These are phyloP conservation scores for Schizophyllum amplum DNA, from an alignment of 1,284 basidiomycete genomes.

Conservation along the genomic window DNA sequence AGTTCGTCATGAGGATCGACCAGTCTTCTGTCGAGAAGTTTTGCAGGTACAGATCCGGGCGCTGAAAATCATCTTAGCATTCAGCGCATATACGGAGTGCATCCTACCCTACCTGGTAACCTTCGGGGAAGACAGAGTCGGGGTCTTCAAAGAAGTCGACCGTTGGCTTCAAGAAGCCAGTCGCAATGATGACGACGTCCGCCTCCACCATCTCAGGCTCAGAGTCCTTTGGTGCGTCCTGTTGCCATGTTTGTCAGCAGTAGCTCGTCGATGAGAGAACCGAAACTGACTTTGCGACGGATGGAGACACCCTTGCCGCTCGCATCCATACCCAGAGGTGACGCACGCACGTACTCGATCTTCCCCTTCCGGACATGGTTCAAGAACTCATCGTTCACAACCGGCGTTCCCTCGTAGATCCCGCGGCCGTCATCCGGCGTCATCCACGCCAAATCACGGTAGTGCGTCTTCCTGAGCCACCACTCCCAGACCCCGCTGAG, in stretches of 20 bases:
- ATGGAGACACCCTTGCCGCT: conserved; percentile 1
- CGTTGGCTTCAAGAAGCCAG: conserved; percentile 51
- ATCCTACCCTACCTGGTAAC: conserved; percentile 31
- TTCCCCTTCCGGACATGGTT: conserved; percentile 39
- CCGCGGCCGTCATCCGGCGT: conserved; percentile 33
- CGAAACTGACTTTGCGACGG: not conserved
- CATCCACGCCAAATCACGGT: conserved; percentile 36
- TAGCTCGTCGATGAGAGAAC: not conserved
- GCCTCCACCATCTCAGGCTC: conserved; percentile 25
- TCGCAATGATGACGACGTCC: conserved; percentile 54
- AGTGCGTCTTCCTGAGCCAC: conserved; percentile 42
- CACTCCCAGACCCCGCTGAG: conserved; percentile 44
- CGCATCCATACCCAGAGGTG: conserved; percentile 2
- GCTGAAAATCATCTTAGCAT: conserved; percentile 14
- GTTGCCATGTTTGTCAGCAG: not conserved
- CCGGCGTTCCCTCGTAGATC: conserved; percentile 42
- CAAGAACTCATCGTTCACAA: conserved; percentile 54
- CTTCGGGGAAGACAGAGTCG: conserved; percentile 51
- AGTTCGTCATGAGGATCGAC: conserved; percentile 51
- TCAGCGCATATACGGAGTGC: not conserved
- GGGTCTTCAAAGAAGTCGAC: conserved; percentile 40
- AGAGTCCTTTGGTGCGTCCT: not conserved
- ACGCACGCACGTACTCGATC: conserved; percentile 48
- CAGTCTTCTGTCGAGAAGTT: conserved; percentile 57
- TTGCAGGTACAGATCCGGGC: conserved; percentile 55